Evolutionary conservation across 345 rosid species (phyloP).

Genomic region (Camelina neglecta): DNA sequence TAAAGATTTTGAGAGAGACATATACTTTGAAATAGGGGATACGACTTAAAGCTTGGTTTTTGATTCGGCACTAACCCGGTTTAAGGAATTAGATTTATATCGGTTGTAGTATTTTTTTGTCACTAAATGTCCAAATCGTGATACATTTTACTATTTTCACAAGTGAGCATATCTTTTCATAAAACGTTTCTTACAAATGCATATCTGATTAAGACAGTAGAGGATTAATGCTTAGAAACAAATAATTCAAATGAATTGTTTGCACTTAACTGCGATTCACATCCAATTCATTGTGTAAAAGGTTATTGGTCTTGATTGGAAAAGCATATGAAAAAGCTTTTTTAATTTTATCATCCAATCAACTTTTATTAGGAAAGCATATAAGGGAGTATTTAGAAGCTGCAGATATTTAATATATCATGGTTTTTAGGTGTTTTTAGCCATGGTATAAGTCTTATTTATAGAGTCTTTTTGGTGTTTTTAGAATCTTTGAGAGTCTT

Average conservation of each 20-base stretch:
- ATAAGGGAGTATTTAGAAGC: too few species aligned
- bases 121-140: neutral
- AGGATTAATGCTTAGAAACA: neutral
- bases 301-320: too few species aligned
- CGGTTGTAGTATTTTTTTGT: neutral
- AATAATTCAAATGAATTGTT: neutral
- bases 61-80: neutral
- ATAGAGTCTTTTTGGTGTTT: too few species aligned
- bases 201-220: neutral
- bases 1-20: neutral
- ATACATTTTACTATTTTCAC: neutral
- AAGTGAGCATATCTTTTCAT: neutral
- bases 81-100: neutral
- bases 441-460: too few species aligned
- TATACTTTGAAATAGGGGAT: neutral
- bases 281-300: neutral
- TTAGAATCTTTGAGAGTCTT: too few species aligned
- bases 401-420: too few species aligned
- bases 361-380: too few species aligned
- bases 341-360: too few species aligned
- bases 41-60: neutral
- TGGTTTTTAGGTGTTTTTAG: too few species aligned
- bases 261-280: neutral
- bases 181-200: neutral
- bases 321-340: too few species aligned